Conservation (phyloP, 2,329 filamentous ascomycete genomes). For the Hypoxylon sp. region DNA sequence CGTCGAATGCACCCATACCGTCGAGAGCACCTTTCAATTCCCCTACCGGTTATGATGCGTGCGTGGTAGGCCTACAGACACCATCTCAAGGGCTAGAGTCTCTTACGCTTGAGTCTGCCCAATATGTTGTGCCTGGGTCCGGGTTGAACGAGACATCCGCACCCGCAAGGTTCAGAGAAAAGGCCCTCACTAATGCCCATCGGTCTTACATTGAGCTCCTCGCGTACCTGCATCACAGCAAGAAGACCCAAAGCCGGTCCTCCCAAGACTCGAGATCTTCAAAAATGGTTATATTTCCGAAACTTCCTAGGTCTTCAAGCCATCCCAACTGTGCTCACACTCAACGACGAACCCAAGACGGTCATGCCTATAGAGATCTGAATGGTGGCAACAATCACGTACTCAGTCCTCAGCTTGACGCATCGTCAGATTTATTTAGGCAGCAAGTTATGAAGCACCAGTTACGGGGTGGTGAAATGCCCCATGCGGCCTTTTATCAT, state of each 20-base stretch:
- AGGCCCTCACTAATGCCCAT: slow-evolving; percentile 78
- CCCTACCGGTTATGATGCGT: slow-evolving; percentile 57
- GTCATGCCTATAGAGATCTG: slow-evolving; percentile 35
- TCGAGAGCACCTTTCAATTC: slow-evolving; percentile 54
- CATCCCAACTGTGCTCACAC: slow-evolving; percentile 37
- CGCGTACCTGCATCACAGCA: slow-evolving; percentile 72
- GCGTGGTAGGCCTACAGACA: slow-evolving; percentile 46
- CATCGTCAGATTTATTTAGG: slow-evolving; percentile 29
- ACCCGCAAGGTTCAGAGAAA: slow-evolving; percentile 73
- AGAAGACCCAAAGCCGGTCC: slow-evolving; percentile 62
- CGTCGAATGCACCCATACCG: slow-evolving; percentile 44
- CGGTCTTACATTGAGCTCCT: slow-evolving; percentile 80
- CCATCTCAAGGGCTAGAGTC: slow-evolving; percentile 54
- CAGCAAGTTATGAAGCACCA: slow-evolving; percentile 41
- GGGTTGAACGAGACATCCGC: slow-evolving; percentile 49
- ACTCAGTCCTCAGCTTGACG: slow-evolving; percentile 31
- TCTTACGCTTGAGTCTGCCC: slow-evolving; percentile 52
- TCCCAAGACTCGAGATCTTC: slow-evolving; percentile 57
- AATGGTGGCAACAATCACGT: slow-evolving; percentile 34
- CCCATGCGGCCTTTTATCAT: slow-evolving; percentile 47
- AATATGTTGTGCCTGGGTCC: slow-evolving; percentile 43
- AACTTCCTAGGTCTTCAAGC: slow-evolving; percentile 59
- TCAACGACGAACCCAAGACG: slow-evolving; percentile 39
- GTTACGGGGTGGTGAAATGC: slow-evolving; percentile 37
- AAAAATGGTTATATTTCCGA: slow-evolving; percentile 70